These are phyloP conservation scores for Zopfia rhizophila DNA, from an alignment of 2,329 filamentous ascomycete species.

Conservation along the genomic window DNA sequence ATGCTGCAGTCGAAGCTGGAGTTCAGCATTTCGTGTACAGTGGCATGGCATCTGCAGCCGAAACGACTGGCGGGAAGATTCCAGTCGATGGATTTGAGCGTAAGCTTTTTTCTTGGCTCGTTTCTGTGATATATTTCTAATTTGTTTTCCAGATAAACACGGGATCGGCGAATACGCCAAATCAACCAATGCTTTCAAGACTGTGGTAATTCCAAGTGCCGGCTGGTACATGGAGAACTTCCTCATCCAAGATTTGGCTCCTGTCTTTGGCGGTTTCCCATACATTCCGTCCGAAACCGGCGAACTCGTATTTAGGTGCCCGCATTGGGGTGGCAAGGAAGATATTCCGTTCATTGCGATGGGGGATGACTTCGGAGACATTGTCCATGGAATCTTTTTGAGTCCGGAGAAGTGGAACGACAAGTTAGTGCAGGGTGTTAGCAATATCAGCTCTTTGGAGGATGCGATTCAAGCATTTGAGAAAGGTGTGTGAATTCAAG, in stretches of 20 bases:
- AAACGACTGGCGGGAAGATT: conserved; percentile 25
- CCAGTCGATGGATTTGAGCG: conserved; percentile 28
- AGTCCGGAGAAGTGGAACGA: conserved; percentile 52
- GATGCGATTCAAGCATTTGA: conserved; percentile 46
- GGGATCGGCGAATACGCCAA: conserved; percentile 53
- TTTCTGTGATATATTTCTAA: neutral
- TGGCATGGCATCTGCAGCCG: conserved; percentile 28
- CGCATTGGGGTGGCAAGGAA: conserved; percentile 54
- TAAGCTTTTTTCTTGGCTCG: conserved; percentile 17
- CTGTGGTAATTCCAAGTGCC: conserved; percentile 48
- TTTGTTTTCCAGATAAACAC: conserved; percentile 47
- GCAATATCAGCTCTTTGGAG: conserved; percentile 45
- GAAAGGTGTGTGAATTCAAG: conserved; percentile 36
- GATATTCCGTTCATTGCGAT: conserved; percentile 55
- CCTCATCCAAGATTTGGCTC: conserved; percentile 45
- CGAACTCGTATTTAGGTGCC: conserved; percentile 48
- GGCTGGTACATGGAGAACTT: conserved; percentile 60
- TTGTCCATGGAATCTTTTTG: conserved; percentile 59
- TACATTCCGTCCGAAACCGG: conserved; percentile 48
- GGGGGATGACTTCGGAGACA: conserved; percentile 57
- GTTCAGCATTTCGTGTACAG: conserved; percentile 31
- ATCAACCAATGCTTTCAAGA: conserved; percentile 44
- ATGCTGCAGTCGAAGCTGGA: conserved; percentile 26
- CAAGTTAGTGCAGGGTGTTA: conserved; percentile 51
- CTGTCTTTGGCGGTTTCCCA: conserved; percentile 56